Base-by-base conservation (phyloP, 2,329 filamentous ascomycete genomes). In the Talaromyces sp. region DNA sequence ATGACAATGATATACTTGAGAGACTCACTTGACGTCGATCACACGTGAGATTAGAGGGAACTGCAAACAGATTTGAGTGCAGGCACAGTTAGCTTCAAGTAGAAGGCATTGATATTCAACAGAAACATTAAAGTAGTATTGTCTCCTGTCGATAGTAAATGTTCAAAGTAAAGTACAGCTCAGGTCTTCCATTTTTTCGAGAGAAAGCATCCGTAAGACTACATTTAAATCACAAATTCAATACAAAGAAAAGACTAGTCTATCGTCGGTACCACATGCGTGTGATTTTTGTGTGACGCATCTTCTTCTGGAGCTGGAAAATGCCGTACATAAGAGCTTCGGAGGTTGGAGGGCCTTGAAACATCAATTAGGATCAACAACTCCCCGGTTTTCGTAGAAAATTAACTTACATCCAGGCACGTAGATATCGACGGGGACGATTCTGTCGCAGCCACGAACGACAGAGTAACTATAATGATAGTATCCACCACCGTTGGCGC, bases 381-480 rank as follows among this genome's bases (percentile, higher is more conserved):
- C 60, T 56, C 11, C n/a, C 50, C 33, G 31, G 41, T 52, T 13
- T 17, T n/a, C 7, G 57, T 39, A 62, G 33, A n/a, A 33, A 49
- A 62, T 41, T 35, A 52, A 88, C 71, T 85, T 85, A 82, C 90
- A 93, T 22, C 90, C 90, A 58, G 90, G 90, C n/a, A 93, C 90
- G 75, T 93, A 93, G 59, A 93, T 86, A 77, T 93, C 90, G 67
- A 93, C 90, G n/a, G 90, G 90, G 33, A 93, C 89, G 73, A 93
- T 90, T 67, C 90, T 82, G 78, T 93, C 90, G 74, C 90, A 92
- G 47, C 90, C 90, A 67, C 90, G 86, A 62, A 89, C 88, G 62
- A 93, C 90, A 63, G 85, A 88, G 80, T 94, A 94, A 78, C 88
- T 91, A 82, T 94, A 94, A 81, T 94, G 91, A 77, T 94, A 94